A percentile compares a stretch with the other conserved stretches of the same genome.
phyloP scores from a whole-genome alignment of 2,329 filamentous ascomycete genomes.

The Mariannaea sp. region DNA sequence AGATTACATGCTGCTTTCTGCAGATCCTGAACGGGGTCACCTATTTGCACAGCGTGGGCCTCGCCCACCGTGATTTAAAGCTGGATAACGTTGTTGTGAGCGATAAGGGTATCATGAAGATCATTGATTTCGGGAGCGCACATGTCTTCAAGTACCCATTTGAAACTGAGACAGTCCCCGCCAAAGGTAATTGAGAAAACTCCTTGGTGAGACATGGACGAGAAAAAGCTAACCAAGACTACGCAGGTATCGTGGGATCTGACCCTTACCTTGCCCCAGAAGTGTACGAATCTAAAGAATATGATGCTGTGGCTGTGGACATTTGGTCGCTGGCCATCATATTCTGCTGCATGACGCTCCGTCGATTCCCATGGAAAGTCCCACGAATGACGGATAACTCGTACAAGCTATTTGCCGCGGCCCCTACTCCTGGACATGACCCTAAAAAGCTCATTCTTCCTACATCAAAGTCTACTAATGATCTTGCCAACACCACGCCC shows the following conservation, averaged over 20 bases:
- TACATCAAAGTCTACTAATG: constrained; percentile 49
- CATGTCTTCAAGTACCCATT: constrained; percentile 98
- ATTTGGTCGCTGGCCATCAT: constrained; percentile 99
- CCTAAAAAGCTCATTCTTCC: constrained; percentile 57
- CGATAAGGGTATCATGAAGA: constrained; percentile 96
- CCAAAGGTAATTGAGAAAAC: constrained; percentile 42
- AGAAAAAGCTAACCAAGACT: constrained; percentile 22
- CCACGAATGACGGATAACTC: constrained; percentile 91
- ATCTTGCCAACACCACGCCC: constrained; percentile 46
- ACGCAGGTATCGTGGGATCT: constrained; percentile 69
- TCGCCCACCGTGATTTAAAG: constrained; percentile 94
- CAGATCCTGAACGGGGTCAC: constrained; percentile 95
- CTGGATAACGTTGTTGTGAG: constrained; percentile 98
- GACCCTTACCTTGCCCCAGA: constrained; percentile 97
- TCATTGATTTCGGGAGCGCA: constrained; percentile 98
- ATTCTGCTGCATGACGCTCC: constrained; percentile 96
- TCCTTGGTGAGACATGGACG: background rate
- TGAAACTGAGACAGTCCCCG: constrained; percentile 66
- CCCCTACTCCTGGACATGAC: constrained; percentile 76
- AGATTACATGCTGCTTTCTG: constrained; percentile 87
- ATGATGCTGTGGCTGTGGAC: constrained; percentile 91
- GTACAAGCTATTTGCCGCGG: constrained; percentile 87
- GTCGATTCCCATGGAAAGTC: constrained; percentile 96
- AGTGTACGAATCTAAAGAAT: constrained; percentile 91
- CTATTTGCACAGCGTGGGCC: constrained; percentile 91